These are phyloP conservation scores for Thoreauomyces humboldtii DNA, from an alignment of 192 early-diverging fungal genomes.

Conservation along the genomic window DNA sequence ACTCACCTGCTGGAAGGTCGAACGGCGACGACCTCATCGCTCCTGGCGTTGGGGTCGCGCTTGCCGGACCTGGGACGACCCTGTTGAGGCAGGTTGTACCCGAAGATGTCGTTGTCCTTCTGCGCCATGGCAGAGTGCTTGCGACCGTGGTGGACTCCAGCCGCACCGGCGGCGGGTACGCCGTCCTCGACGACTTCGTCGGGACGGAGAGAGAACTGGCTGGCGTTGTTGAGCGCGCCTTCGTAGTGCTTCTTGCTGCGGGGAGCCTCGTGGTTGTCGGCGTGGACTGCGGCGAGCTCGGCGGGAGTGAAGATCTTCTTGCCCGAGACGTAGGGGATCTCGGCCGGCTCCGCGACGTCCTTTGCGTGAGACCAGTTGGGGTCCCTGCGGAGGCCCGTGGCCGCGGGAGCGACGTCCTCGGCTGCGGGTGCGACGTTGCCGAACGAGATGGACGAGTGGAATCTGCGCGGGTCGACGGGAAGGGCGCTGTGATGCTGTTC, in stretches of 20 bases:
- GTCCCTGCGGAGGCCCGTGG: constrained; percentile 29
- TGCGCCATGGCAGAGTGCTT: constrained; percentile 10
- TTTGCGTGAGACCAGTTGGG: constrained; percentile 37
- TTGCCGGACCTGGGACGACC: constrained; percentile 20
- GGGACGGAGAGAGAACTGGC: neutral
- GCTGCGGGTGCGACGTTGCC: neutral
- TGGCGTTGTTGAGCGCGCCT: neutral
- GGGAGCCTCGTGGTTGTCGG: neutral
- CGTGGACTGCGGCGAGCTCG: neutral
- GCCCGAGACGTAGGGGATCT: neutral
- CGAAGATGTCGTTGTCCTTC: constrained; percentile 21
- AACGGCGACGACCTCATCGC: constrained; percentile 8
- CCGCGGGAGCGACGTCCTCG: constrained; percentile 31
- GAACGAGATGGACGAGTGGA: constrained; percentile 27
- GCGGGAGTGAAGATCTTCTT: constrained; percentile 5
- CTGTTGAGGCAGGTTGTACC: too few relatives aligned
- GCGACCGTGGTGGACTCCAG: constrained; percentile 2
- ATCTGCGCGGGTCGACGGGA: constrained; percentile 34
- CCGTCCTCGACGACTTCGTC: too few relatives aligned
- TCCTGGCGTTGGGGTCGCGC: constrained; percentile 35
- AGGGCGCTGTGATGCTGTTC: neutral
- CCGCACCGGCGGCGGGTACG: too few relatives aligned
- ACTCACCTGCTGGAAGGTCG: constrained; percentile 32
- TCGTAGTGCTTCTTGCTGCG: constrained; percentile 7
- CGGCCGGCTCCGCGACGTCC: neutral